Evolutionary conservation across 2,329 filamentous ascomycete species (phyloP).

Genomic region (Lecanicillium sp.): DNA sequence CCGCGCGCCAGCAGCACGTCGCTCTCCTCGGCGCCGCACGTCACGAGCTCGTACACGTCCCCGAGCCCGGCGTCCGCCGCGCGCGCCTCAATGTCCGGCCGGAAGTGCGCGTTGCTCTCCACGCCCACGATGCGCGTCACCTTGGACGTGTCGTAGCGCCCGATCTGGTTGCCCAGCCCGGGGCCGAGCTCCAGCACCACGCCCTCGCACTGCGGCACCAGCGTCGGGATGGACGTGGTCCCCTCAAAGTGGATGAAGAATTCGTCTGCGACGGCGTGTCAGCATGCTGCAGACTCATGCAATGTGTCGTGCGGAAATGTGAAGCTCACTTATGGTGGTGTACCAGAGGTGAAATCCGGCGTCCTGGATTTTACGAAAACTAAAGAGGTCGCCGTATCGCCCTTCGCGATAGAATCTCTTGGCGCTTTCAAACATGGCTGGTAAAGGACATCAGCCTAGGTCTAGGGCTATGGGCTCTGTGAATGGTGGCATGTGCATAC

Average conservation of each 20-base stretch:
- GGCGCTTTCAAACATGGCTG: background rate
- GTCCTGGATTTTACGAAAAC: background rate
- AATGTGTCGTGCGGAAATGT: background rate
- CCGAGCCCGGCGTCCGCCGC: conserved; percentile 24
- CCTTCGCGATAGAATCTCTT: background rate
- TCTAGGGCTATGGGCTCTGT: too few species aligned
- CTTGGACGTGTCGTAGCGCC: conserved; percentile 27
- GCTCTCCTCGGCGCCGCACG: conserved; percentile 33
- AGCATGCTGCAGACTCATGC: background rate
- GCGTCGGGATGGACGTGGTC: background rate
- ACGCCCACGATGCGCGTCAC: conserved; percentile 33
- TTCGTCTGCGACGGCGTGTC: background rate
- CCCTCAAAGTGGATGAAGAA: background rate
- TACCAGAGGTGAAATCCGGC: conserved; percentile 2
- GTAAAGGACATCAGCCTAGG: too few species aligned
- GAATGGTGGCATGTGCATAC: too few species aligned
- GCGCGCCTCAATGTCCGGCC: conserved; percentile 24
- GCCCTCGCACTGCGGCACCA: conserved; percentile 19
- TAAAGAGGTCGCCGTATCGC: background rate
- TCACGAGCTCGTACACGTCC: conserved; percentile 33
- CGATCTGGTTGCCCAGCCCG: conserved; percentile 38
- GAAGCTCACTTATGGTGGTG: background rate
- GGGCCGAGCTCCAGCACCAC: conserved; percentile 39
- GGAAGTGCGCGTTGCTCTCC: conserved; percentile 34
- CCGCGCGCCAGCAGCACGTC: conserved; percentile 27